Base-by-base conservation (phyloP, 23 red algal species). In the Cyanidium caldarium region DNA sequence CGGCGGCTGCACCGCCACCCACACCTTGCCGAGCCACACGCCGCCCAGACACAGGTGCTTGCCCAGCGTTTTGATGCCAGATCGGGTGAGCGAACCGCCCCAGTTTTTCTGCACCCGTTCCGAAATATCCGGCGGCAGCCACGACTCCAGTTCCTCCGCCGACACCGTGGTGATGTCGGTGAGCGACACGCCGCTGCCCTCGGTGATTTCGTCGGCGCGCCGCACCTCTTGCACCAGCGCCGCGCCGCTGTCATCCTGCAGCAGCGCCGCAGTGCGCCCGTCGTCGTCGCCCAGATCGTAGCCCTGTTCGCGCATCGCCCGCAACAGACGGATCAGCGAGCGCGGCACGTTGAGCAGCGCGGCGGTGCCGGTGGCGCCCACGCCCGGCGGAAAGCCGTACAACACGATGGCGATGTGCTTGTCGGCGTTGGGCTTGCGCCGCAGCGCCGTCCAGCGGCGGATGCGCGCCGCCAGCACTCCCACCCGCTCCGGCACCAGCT, bases 1-100 rank as follows among this genome's bases (percentile, higher is more conserved):
- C 17, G 82, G 72, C 35, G 82, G 82, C 74, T 86, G 82, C 2
- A 86, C 74, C 14, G 72, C 82, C 17, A 86, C 67, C 72, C 72
- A 86, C 3, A 86, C 38, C 26, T 86, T 86, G 29, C 82, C 82
- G 58, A 85, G 57, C 34, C 35, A 65, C 17, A 85, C 65, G 10
- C 81, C 81, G 41, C 81, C 81, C 13, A 85, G 39, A 1, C 68
- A 65, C 7, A 77, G 81, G 34, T 31, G 43, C 3, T 46, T 25
- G 34, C 75, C 81, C 13, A 77, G n/a, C 3, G 66, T 68, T 34
- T 77, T 77, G 5, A 76, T 75, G 43, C 67, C 67, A 28, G 51
- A 61, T 28, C 51, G 51, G 0, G 33, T 77, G 23, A 85, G 43
- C 10, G 61, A 61, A 12, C 58, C 81, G 37, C 76, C 76, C 81